phyloP scores from a whole-genome alignment of 495 filamentous ascomycete genomes.

The Cenococcum geophilum region DNA sequence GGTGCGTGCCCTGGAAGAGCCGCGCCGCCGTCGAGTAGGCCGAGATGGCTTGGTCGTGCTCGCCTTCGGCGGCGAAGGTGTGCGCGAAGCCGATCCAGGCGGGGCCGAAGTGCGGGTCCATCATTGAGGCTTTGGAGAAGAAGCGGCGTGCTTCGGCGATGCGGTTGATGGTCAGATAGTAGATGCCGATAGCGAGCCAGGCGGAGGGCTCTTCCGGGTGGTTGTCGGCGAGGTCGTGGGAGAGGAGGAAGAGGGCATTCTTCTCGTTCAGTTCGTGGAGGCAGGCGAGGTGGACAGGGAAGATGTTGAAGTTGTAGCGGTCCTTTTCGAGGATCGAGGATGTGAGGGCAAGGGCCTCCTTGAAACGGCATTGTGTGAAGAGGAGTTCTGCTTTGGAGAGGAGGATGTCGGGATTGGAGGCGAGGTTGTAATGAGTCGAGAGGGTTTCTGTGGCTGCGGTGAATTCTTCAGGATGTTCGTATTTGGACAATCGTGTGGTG shows the following conservation, averaged over 20 bases:
- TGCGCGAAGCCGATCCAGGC: slow-evolving; percentile 99
- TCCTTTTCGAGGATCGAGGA: slow-evolving; percentile 71
- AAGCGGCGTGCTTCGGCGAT: slow-evolving; percentile 90
- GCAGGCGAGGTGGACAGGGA: slow-evolving; percentile 88
- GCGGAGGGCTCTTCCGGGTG: slow-evolving; percentile 85
- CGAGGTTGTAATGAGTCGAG: slow-evolving; percentile 85
- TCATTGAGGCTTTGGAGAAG: slow-evolving; percentile 93
- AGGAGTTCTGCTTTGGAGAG: slow-evolving; percentile 87
- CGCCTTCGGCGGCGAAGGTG: slow-evolving; percentile 99
- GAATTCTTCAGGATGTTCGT: slow-evolving; percentile 78
- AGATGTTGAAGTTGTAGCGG: slow-evolving; percentile 81
- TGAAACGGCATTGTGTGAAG: slow-evolving; percentile 92
- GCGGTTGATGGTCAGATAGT: slow-evolving; percentile 84
- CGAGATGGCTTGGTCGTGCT: slow-evolving; percentile 97
- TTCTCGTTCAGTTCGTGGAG: slow-evolving; percentile 80
- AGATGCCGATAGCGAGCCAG: slow-evolving; percentile 90
- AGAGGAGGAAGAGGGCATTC: slow-evolving; percentile 82
- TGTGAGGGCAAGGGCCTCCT: slow-evolving; percentile 76
- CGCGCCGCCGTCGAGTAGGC: slow-evolving; percentile 95
- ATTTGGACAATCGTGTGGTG: slow-evolving; percentile 93
- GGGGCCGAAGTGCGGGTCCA: slow-evolving; percentile 95
- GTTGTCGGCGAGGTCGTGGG: slow-evolving; percentile 90
- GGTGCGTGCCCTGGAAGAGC: slow-evolving; percentile 92
- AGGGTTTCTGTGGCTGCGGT: slow-evolving; percentile 84
- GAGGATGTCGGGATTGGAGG: slow-evolving; percentile 81